phyloP scores from a whole-genome alignment of 495 filamentous ascomycete genomes.

The Amorphotheca resinae region DNA sequence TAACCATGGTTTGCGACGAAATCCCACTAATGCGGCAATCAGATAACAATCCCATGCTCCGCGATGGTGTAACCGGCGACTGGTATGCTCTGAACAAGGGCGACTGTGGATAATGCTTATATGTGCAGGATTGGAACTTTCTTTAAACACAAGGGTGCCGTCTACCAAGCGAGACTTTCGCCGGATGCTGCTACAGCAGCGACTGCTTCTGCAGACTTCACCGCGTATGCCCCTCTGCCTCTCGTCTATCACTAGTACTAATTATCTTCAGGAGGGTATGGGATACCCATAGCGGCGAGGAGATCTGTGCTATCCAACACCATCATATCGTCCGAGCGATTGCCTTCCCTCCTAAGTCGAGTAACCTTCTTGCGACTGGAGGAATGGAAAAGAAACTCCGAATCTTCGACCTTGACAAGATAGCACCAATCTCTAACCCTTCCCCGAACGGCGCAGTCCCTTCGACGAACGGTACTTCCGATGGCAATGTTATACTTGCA shows the following conservation, averaged over 20 bases:
- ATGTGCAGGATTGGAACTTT: slow-evolving; percentile 82
- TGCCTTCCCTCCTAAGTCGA: slow-evolving; percentile 72
- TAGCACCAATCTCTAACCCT: slow-evolving; percentile 8
- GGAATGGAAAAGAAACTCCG: slow-evolving; percentile 94
- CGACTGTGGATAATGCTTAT: slow-evolving; percentile 1
- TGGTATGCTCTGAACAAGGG: slow-evolving; percentile 40
- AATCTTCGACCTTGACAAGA: slow-evolving; percentile 69
- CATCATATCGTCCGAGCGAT: slow-evolving; percentile 90
- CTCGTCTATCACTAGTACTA: slow-evolving; percentile 6
- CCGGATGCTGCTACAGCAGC: slow-evolving; percentile 79
- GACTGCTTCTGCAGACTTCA: slow-evolving; percentile 92
- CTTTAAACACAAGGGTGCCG: slow-evolving; percentile 93
- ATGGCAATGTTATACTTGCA: slow-evolving; percentile 27
- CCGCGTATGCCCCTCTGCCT: slow-evolving; percentile 47
- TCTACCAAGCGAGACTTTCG: slow-evolving; percentile 88
- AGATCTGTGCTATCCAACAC: slow-evolving; percentile 76
- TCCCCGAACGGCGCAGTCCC: not conserved
- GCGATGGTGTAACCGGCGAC: slow-evolving; percentile 91
- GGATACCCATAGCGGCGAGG: slow-evolving; percentile 92
- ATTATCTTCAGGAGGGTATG: slow-evolving; percentile 61
- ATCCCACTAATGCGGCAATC: not conserved
- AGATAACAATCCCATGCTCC: slow-evolving; percentile 96
- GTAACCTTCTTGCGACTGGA: slow-evolving; percentile 73
- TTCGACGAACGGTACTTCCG: slow-evolving; percentile 15
- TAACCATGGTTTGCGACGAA: not conserved